Base-by-base conservation (phyloP, 176 grass and related monocot genomes). In the Lolium perenne region DNA sequence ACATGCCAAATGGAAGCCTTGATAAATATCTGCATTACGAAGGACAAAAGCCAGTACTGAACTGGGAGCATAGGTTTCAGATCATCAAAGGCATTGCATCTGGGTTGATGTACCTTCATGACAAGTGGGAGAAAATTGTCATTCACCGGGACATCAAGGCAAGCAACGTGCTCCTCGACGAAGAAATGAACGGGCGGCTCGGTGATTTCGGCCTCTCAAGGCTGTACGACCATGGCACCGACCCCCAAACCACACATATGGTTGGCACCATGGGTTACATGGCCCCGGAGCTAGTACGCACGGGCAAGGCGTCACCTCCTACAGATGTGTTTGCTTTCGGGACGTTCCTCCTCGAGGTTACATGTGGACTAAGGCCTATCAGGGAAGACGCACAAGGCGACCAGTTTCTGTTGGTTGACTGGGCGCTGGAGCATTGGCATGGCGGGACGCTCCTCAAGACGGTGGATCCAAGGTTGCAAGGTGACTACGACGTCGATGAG, bases 211-310 rank as follows among this genome's bases (percentile, higher is more conserved):
- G 69, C 69, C 69, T 71, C 20, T 71, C 69, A 6, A 21, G 69
- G 69, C 20, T 71, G 10, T 71, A 71, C 68, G 68, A 71, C 68
- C 68, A 71, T 71, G 68, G 68, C 40, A 71, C 68, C 18, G 68
- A 71, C 5, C 68, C 68, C 40, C 68, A 71, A 71, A 71, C 68
- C 40, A 71, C 69, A 6, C 69, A 71, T 46, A 71, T 71, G 40
- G 69, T 71, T 46, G 69, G 69, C 40, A 71, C 69, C 69, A 71
- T 71, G 69, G 69, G 69, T 13, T 71, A 71, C 69, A 71, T 71
- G 69, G 69, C 69, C 20, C 69, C 69, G 1, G 69, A 71, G 69
- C 69, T 71, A 6, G 69, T 71, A n/a, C 69, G 69, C 69, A 71
- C 40, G 0, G 69, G 69, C 40, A 71, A 71, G 69, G 69, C 69